Evolutionary conservation across 768 basidiomycete species (phyloP), one percentile per base, ranked within the genome.

Genomic region (Baorangia bicolor): DNA sequence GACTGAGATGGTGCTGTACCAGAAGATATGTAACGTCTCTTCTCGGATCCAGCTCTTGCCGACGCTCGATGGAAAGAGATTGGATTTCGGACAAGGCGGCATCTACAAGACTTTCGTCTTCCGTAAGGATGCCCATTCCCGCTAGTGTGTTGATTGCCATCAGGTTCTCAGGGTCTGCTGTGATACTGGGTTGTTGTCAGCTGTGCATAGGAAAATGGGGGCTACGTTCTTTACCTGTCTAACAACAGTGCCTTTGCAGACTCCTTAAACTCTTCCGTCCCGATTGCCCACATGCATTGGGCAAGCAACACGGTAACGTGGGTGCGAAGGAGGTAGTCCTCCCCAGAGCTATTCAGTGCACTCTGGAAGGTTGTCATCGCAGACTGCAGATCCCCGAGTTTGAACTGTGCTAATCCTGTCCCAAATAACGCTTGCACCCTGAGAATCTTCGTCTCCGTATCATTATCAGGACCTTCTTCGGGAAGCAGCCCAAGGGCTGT

Each of bases 81-180:
- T 87, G 77, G 18, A 96, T 81, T 68, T 97, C 94, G 0, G 89
- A 86, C 13, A 95, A 74, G 0, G 93, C 89, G 2, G 94, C 94
- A 67, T 95, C 92, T 25, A 94, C 79, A 20, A 97, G 79, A 34
- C 79, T 81, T 33, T 88, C 85, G 63, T 96, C 94, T 33, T 79
- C 78, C 3, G 87, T 87, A 50, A 94, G 72, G 52, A 94, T 85
- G 12, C 92, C 94, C 83, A 97, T 93, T n/a, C 89, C 90, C 1
- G 90, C 90, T 1, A 98, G 80, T 0, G 86, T 81, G 43, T 88
- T 90, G 69, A 96, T 89, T 1, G 92, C 92, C 51, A 81, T 77
- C 47, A 94, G 68, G 64, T 94, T 92, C 57, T 88, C 88, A 0
- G 87, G 81, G 66, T 96, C 90, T 25, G 78, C 71, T 0, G 86